Base-by-base conservation (phyloP, 495 filamentous ascomycete species). In the Cercophora samala region DNA sequence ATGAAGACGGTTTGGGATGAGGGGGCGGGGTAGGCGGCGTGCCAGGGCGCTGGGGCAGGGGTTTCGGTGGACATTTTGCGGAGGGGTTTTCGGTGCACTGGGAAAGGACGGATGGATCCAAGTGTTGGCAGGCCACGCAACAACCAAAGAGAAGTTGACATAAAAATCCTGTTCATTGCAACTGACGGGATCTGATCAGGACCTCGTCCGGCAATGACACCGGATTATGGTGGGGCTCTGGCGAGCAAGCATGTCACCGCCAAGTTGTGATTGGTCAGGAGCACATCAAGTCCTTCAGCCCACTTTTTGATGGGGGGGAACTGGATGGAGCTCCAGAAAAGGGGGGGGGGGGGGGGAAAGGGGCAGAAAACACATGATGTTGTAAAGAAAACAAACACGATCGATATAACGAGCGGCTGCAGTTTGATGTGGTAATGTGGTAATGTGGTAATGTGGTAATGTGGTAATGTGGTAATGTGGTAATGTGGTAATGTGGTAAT, bases 11-110 rank as follows among this genome's bases (percentile, higher is more conserved):
- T 63, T 51, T 70, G 61, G 0, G 68, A 67, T 46, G 67, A 62
- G 29, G 74, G 72, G 0, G 68, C 68, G 23, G 74, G 74, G 63
- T 66, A 76, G 5, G 74, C 72, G 1, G 72, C 74, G 46, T 74
- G 64, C 74, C 74, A 75, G 15, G 73, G 71, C 13, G 66, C 29
- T 2, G 63, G 9, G 6, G 68, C 52, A 2, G 67, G 62, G 4
- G 68, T 52, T 3, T 56, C 53, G 6, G 15, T 19, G 37, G 37
- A 46, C 37, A 46, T 46, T 46, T 17, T 46, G 15, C 8, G 15
- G 37, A 17, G 9, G 37, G 37, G 13, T 8, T 46, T 11, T 8
- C 6, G 6, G 15, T 46, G 37, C 37, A 46, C 5, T 46, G 6
- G 9, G 15, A 11, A 9, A 13, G 37, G 13, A 11, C 37, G 37